Base-by-base conservation (phyloP, 169 alveolate genomes). In the Plasmodium blacklocki region DNA sequence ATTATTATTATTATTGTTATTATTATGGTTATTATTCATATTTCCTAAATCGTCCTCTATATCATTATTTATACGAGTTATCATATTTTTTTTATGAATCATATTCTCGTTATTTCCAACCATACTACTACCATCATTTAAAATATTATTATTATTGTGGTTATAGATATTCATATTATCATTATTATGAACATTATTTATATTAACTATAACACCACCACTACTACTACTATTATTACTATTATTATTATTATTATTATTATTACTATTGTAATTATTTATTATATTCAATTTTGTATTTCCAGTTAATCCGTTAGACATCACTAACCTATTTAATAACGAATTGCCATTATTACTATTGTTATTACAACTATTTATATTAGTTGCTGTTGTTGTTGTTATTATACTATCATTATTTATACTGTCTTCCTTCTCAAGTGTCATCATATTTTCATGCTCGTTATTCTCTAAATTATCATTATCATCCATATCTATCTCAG, bases 131-230 rank as follows among this genome's bases (percentile, higher is more conserved):
- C 21, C 21, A 12, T 15, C 21, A 56, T 56, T 56, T 15, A 15
- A 56, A 14, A 15, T 56, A 56, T 56, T 56, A 15, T 15, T 56
- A 56, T 56, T 56, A 56, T 56, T 56, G 7, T 15, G 8, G 23
- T 56, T 70, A 56, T 56, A 15, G 14, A 7, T 56, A 15, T 56
- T 56, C 64, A 56, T 56, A 56, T 56, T 56, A 56, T 32, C 45
- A 32, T 32, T 32, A 32, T 32, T 32, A 32, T 32, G 45, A 0
- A 32, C 45, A 32, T 32, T 32, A 32, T 32, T 32, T 7, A 32
- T 32, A 32, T 32, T 32, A 32, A 32, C 45, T 0, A 5, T 32
- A 32, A 49, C 54, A 8, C 14, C 23, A n/a, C 26, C 26, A 11
- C 29, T 12, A 39, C 15, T 15, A 56, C 11, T 14, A 11, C 19